Conservation (phyloP, 352 stramenopile species). For the Globisporangium takayamanum region DNA sequence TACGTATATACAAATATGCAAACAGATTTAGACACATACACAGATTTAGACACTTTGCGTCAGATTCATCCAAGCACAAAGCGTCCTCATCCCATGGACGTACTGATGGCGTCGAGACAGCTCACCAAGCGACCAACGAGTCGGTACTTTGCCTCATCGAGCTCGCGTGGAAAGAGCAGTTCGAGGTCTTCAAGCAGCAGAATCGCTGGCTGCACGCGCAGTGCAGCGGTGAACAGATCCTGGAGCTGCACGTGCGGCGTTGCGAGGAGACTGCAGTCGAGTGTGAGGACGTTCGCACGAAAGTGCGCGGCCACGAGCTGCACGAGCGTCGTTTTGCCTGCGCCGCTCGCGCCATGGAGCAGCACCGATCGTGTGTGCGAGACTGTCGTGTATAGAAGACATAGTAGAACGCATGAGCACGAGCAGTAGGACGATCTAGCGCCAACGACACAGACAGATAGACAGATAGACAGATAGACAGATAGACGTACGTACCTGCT, state of each 20-base stretch:
- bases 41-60: too few species aligned
- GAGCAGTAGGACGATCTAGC: neutral
- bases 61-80: too few species aligned
- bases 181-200: conserved; percentile 72
- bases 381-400: conserved; percentile 1
- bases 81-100: neutral
- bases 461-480: too few species aligned
- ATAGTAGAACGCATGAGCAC: neutral
- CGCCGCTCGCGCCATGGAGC: conserved; percentile 55
- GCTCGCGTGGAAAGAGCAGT: conserved; percentile 55
- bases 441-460: neutral
- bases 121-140: conserved; percentile 53
- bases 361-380: conserved; percentile 38
- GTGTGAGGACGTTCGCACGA: conserved; percentile 42
- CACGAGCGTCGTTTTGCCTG: conserved; percentile 69
- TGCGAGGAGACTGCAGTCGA: conserved; percentile 58
- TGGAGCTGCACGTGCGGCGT: conserved; percentile 46
- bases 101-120: conserved; percentile 56
- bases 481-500: conserved; percentile 1
- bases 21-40: neutral
- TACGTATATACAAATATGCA: neutral
- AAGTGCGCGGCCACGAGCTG: conserved; percentile 42
- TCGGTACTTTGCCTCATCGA: conserved; percentile 73
- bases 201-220: conserved; percentile 66
- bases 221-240: conserved; percentile 58